Conservation (phyloP, 148 eudicot genomes). For the Fagopyrum esculentum region DNA sequence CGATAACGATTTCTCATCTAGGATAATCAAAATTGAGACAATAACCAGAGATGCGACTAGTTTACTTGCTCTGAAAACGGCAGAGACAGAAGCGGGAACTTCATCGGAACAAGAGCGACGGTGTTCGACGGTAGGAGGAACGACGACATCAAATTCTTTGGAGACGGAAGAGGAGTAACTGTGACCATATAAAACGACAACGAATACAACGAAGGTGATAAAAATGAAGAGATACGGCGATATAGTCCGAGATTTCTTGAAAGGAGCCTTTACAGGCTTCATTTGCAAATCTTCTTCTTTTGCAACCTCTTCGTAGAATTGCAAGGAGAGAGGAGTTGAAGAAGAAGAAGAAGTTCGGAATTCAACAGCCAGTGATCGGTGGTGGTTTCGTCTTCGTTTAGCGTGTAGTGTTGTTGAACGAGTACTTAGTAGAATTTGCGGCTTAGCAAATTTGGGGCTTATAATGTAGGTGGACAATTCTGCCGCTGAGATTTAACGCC, state of each 20-base stretch:
- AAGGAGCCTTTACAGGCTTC: background rate
- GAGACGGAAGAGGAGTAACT: constrained; percentile 42
- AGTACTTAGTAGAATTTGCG: background rate
- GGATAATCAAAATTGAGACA: background rate
- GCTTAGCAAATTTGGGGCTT: too few relatives aligned
- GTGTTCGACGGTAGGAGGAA: constrained; percentile 19
- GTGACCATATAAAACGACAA: constrained; percentile 50
- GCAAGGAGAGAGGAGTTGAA: background rate
- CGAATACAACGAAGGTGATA: constrained; percentile 53
- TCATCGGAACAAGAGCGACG: background rate
- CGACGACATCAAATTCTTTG: background rate
- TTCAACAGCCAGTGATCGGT: background rate
- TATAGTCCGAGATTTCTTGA: background rate
- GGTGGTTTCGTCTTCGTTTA: background rate
- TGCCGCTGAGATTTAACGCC: too few relatives aligned
- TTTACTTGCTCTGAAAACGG: background rate
- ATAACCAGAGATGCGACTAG: background rate
- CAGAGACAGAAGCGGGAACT: background rate
- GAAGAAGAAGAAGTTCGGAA: constrained; percentile 4
- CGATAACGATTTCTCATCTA: background rate
- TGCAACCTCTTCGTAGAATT: background rate
- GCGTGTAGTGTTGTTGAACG: constrained; percentile 5
- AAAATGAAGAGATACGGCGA: constrained; percentile 41
- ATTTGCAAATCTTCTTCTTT: background rate
- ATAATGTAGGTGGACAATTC: too few relatives aligned